Evolutionary conservation across 1,139 yeast genomes (phyloP).

Genomic region (Debaryomyces subglobosus): DNA sequence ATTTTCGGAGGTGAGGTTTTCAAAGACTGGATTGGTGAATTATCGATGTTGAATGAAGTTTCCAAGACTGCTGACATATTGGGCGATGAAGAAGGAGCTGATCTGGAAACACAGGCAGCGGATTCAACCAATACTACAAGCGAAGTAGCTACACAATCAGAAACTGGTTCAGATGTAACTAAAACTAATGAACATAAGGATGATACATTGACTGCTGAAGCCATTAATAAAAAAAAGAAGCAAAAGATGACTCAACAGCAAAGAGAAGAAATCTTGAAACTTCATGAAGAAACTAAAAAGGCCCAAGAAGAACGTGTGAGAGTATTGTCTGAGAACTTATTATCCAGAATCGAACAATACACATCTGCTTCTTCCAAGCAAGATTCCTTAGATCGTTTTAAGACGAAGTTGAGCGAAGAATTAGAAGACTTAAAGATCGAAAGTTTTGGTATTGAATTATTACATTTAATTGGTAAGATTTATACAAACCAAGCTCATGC

Average conservation of each 20-base stretch:
- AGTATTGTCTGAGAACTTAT: conserved; percentile 51
- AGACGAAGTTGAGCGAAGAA: conserved; percentile 50
- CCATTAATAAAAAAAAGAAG: conserved; percentile 30
- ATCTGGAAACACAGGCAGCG: conserved; percentile 5
- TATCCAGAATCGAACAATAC: conserved; percentile 46
- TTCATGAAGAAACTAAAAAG: conserved; percentile 58
- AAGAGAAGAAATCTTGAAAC: conserved; percentile 54
- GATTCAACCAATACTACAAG: conserved; percentile 10
- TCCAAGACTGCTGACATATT: conserved; percentile 70
- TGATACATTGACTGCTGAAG: conserved; percentile 21
- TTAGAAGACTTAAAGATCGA: conserved; percentile 59
- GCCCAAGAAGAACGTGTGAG: conserved; percentile 58
- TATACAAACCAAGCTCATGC: conserved; percentile 62
- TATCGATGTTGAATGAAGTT: conserved; percentile 81
- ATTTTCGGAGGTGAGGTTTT: conserved; percentile 84
- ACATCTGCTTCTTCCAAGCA: conserved; percentile 27
- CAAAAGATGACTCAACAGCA: conserved; percentile 52
- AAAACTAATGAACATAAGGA: conserved; percentile 10
- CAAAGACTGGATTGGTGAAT: conserved; percentile 78
- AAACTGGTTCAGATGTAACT: conserved; percentile 2
- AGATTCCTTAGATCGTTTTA: conserved; percentile 42
- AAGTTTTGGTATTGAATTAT: conserved; percentile 50
- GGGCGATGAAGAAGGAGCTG: conserved; percentile 36
- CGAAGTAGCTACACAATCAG: conserved; percentile 9
- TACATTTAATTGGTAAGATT: conserved; percentile 63